Evolutionary conservation across 768 basidiomycete species (phyloP).

Genomic region (Psilocybe sp.): DNA sequence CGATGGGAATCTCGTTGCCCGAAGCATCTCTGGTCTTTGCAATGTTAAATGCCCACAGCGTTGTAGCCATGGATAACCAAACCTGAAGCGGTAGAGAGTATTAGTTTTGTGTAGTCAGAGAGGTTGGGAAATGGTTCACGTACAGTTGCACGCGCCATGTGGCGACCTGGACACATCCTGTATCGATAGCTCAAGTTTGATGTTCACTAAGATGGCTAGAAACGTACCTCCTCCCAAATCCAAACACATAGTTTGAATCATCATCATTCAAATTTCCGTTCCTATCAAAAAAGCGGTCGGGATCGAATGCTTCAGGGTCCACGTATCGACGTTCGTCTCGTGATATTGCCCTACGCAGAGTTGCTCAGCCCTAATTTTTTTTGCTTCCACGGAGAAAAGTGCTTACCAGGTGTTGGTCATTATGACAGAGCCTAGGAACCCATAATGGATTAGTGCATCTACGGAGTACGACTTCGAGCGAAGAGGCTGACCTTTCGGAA

Average conservation of each 20-base stretch:
- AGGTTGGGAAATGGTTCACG: neutral
- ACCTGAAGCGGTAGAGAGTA: constrained; percentile 1
- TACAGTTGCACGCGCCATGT: neutral
- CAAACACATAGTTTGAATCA: neutral
- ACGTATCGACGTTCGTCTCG: too few species aligned
- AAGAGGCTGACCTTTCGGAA: constrained; percentile 16
- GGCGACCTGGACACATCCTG: neutral
- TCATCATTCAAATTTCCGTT: neutral
- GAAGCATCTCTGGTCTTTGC: constrained; percentile 22
- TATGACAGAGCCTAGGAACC: too few species aligned
- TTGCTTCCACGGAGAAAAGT: too few species aligned
- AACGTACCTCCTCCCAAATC: neutral
- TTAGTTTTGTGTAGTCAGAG: too few species aligned
- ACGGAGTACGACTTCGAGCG: too few species aligned
- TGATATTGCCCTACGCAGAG: too few species aligned
- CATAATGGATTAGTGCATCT: too few species aligned
- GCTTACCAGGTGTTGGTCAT: too few species aligned
- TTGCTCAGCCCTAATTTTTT: too few species aligned
- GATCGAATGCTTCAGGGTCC: neutral
- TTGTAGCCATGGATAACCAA: constrained; percentile 22
- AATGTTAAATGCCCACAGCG: constrained; percentile 27
- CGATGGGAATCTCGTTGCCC: constrained; percentile 21
- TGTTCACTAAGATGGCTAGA: neutral
- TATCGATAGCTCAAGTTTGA: neutral
- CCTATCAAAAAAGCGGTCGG: neutral